Evolutionary conservation across 768 basidiomycete genomes (phyloP).

Genomic region (Leccinum disarticulatum): DNA sequence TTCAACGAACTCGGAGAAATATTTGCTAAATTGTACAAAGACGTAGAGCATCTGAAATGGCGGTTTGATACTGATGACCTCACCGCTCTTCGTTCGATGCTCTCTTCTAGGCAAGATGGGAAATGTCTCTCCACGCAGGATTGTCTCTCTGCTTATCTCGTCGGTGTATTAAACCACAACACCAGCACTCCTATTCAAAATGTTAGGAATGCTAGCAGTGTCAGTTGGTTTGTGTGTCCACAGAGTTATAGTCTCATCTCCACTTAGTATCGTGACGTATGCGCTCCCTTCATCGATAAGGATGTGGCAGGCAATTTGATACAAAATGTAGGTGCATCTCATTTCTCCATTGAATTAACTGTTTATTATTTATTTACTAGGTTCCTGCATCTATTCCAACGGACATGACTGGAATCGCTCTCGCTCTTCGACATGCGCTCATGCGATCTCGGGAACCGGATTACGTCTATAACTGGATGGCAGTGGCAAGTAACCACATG

Average conservation of each 20-base stretch:
- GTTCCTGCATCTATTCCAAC: constrained; percentile 15
- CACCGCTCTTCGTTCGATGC: constrained; percentile 12
- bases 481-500: constrained; percentile 21
- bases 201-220: constrained; percentile 31
- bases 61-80: constrained; percentile 14
- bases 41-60: constrained; percentile 19
- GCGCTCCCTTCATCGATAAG: constrained; percentile 18
- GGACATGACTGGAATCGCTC: constrained; percentile 20
- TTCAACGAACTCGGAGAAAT: constrained; percentile 18
- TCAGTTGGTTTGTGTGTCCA: constrained; percentile 12
- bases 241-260: not conserved
- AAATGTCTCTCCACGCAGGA: constrained; percentile 28
- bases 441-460: constrained; percentile 12
- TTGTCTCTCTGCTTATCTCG: constrained; percentile 31
- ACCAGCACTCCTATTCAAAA: constrained; percentile 10
- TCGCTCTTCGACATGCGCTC: constrained; percentile 17
- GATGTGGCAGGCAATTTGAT: constrained; percentile 22
- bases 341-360: not conserved
- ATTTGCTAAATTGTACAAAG: constrained; percentile 13
- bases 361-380: constrained; percentile 1
- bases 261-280: constrained; percentile 21
- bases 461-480: constrained; percentile 20
- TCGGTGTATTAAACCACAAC: constrained; percentile 22
- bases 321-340: constrained; percentile 16
- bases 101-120: constrained; percentile 5